Evolutionary conservation across 176 grass and related monocot genomes (phyloP), one percentile per base, ranked within the genome.

Genomic region (Aegilops tauschii): DNA sequence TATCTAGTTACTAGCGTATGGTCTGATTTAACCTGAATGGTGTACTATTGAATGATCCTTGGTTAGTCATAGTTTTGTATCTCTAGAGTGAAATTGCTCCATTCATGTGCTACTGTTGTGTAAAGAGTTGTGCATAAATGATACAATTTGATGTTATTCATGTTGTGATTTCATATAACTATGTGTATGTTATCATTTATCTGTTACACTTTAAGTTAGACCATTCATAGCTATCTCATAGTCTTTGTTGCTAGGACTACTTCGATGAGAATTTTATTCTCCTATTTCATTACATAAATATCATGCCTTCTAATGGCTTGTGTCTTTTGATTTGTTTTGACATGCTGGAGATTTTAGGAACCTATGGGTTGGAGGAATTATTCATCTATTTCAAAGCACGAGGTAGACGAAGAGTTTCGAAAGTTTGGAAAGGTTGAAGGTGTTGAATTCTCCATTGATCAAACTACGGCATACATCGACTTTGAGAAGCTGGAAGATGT

Each of bases 321-420:
- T 73, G 23, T 69, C 78, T 49, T 2, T 70, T 89, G 77, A 2
- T 84, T 88, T 35, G 1, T 84, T 28, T 78, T 69, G 72, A 47
- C 85, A 98, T 88, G 94, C 89, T 56, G 93, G 90, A 89, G 97
- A 90, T 80, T 92, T 91, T 86, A 95, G 81, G 81, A 86, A 89
- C 47, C 76, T 98, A 79, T 44, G 10, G 42, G 42, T 12, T 44
- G 10, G 42, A 44, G 42, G 42, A 44, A 44, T 44, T 44, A 44
- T 98, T 65, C 80, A 31, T 92, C 87, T 12, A 50, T 50, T 50
- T 50, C 47, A 50, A 50, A 50, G 47, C 86, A 91, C 35, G 83
- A 94, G 79, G 77, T 99, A 49, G 86, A 93, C 21, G 70, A 73
- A 44, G 25, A 96, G 77, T 94, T 99, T 77, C 78, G 28, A 94